These are phyloP conservation scores for Sanghuangporus baumii DNA, from an alignment of 1,284 basidiomycete genomes.

Conservation along the genomic window DNA sequence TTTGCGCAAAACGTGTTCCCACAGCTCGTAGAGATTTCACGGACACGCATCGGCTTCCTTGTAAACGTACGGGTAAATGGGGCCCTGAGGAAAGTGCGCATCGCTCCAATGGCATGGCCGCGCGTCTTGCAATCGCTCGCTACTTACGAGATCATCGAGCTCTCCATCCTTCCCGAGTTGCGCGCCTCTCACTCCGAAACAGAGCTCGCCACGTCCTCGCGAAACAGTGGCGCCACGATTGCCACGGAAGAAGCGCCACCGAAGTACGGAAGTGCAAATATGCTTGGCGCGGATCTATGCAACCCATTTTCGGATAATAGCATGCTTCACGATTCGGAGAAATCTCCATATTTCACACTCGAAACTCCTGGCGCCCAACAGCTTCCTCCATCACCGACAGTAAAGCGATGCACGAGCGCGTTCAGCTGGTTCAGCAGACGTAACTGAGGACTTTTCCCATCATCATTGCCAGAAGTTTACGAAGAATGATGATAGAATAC, in stretches of 20 bases:
- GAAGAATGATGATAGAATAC: too few relatives aligned
- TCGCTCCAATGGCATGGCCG: constrained; percentile 53
- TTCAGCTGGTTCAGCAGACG: constrained; percentile 5
- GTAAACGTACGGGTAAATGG: constrained; percentile 33
- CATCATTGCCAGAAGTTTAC: too few relatives aligned
- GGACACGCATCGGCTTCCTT: constrained; percentile 42
- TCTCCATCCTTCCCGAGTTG: constrained; percentile 29
- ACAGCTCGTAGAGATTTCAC: constrained; percentile 35
- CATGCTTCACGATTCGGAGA: neutral
- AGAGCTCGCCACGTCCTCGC: constrained; percentile 3
- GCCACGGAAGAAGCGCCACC: neutral
- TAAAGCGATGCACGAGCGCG: constrained; percentile 6
- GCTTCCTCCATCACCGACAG: constrained; percentile 14
- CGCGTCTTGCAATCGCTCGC: constrained; percentile 37
- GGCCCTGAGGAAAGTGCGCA: constrained; percentile 35
- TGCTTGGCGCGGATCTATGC: neutral
- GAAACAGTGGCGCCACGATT: neutral
- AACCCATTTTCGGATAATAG: neutral
- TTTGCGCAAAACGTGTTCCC: constrained; percentile 44
- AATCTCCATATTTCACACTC: neutral
- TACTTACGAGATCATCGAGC: constrained; percentile 50
- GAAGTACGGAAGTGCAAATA: neutral
- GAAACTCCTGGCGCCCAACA: neutral
- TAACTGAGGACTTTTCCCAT: neutral
- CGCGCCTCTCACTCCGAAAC: constrained; percentile 9